Percentiles rank a stretch among this genome's conserved stretches.
phyloP scores from a whole-genome alignment of 768 basidiomycete genomes.

The Panellus pusillus region DNA sequence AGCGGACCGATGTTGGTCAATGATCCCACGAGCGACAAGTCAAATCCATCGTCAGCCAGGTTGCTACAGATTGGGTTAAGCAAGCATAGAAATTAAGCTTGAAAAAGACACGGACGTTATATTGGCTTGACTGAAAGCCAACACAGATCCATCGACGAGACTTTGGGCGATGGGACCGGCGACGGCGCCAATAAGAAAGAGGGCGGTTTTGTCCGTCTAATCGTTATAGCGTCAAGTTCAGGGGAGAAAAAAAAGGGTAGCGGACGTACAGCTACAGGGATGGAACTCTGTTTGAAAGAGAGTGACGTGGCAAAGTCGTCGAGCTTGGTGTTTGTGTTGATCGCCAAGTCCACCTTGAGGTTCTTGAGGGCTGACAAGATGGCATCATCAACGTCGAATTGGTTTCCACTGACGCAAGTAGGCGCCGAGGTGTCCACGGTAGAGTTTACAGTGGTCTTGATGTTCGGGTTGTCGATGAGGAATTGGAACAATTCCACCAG shows the following conservation, averaged over 20 bases:
- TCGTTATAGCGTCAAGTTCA: background rate
- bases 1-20: constrained; percentile 65
- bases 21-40: constrained; percentile 58
- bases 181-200: constrained; percentile 72
- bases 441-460: constrained; percentile 54
- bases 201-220: constrained; percentile 60
- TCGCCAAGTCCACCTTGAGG: constrained; percentile 56
- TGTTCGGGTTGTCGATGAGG: constrained; percentile 48
- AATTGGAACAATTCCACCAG: constrained; percentile 55
- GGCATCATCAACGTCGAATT: constrained; percentile 60
- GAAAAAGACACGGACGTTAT: constrained; percentile 45
- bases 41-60: constrained; percentile 61
- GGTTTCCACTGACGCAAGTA: constrained; percentile 65
- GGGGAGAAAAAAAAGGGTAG: background rate
- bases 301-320: constrained; percentile 48
- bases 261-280: constrained; percentile 35
- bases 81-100: background rate
- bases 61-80: constrained; percentile 33
- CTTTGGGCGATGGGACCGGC: constrained; percentile 65
- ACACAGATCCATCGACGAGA: constrained; percentile 55
- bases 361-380: constrained; percentile 63
- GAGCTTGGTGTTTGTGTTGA: constrained; percentile 55
- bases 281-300: constrained; percentile 12
- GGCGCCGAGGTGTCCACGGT: constrained; percentile 52
- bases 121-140: constrained; percentile 58